A percentile compares a stretch with the other conserved stretches of the same genome.
Evolutionary conservation across 345 rosid genomes (phyloP).

Genomic region (Citropsis articulata): DNA sequence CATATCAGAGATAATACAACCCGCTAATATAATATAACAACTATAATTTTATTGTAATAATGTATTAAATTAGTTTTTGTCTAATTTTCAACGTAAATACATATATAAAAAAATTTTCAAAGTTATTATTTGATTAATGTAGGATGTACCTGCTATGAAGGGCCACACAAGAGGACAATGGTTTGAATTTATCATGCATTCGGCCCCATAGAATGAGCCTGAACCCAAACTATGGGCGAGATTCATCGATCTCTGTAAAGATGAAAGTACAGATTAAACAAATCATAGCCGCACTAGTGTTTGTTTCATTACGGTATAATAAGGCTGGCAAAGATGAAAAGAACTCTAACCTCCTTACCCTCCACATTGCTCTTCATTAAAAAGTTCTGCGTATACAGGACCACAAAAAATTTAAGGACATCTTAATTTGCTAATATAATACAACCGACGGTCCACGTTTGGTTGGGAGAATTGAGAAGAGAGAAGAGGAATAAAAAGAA

Average conservation of each 20-base stretch:
- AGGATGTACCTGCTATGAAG: no score
- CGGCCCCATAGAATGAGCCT: background rate
- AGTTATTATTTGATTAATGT: no score
- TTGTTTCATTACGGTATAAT: background rate
- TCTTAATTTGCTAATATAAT: background rate
- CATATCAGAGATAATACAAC: no score
- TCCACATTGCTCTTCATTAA: no score
- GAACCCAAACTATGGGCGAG: background rate
- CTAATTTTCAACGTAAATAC: no score
- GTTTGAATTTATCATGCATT: background rate
- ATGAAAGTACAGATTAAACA: background rate
- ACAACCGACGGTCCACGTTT: no score
- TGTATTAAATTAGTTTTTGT: no score
- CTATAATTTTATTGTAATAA: no score
- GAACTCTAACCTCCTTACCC: background rate
- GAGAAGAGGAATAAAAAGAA: no score
- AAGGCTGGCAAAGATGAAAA: background rate
- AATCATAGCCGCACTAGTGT: background rate
- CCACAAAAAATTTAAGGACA: background rate
- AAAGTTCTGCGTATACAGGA: background rate
- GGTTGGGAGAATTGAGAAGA: no score
- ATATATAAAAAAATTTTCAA: no score
- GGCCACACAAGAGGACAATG: background rate
- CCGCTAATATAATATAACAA: no score
- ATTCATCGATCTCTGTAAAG: background rate